Percentiles rank a stretch among this genome's conserved stretches.
Evolutionary conservation across 192 early-diverging fungal species (phyloP).

Genomic region (Backusella psychrophila): DNA sequence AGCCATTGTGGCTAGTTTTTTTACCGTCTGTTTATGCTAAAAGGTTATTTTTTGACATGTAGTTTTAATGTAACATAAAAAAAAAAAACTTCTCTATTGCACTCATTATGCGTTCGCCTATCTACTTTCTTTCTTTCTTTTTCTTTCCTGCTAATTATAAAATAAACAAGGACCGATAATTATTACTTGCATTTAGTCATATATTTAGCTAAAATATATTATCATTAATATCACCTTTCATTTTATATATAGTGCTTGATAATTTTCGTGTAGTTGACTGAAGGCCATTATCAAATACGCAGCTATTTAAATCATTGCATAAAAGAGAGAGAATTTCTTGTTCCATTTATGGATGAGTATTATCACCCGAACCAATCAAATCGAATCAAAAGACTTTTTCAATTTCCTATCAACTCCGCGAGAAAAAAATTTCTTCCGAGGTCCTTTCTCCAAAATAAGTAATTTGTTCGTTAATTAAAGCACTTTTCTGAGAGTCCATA

Average conservation of each 20-base stretch:
- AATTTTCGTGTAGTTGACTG: not conserved
- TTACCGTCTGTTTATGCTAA: not conserved
- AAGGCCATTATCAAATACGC: not conserved
- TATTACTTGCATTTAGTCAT: not conserved
- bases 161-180: no score
- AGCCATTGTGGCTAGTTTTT: not conserved
- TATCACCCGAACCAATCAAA: not conserved
- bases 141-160: not conserved
- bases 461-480: not conserved
- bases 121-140: not conserved
- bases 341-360: not conserved
- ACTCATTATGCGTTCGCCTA: not conserved
- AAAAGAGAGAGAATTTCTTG: not conserved
- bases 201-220: not conserved
- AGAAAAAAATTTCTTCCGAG: not conserved
- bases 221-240: not conserved
- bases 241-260: not conserved
- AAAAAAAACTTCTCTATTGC: not conserved
- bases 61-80: not conserved
- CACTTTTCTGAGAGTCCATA: not conserved
- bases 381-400: not conserved
- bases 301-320: not conserved
- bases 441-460: not conserved
- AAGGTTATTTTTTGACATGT: not conserved
- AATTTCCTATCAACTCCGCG: not conserved